Evolutionary conservation across 129 eudicot genomes (phyloP), one percentile per base, ranked within the genome.

Genomic region (Heracleum sosnowskyi): DNA sequence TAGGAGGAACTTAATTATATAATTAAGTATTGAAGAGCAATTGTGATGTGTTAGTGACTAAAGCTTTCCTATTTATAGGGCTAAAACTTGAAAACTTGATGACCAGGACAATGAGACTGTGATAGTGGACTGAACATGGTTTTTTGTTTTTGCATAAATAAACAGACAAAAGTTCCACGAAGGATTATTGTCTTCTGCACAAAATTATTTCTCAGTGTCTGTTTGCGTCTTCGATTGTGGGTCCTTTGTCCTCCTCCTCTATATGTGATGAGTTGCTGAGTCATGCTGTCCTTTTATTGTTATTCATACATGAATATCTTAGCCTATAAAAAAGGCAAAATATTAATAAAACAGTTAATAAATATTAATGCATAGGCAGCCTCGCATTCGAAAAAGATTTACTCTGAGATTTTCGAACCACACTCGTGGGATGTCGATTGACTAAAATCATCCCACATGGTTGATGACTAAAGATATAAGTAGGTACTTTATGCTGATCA

Each of bases 121-220:
- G 36, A 11, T 72, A 72, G 76, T 72, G 76, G 76, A 46, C 31
- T 46, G 44, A 75, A 49, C 69, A 33, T 75, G 78, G 1, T 28
- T 28, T 18, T 70, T 41, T 40, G 35, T 72, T 72, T 72, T 72
- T 22, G 64, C 57, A 17, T 75, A 75, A 46, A 46, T 75, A 75
- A 75, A 22, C 66, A 49, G 78, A 75, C 78, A 75, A 75, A 75
- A 29, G 41, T 75, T 53, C 78, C 63, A 75, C 40, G 5, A 5
- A 44, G 64, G 64, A 75, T 44, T 28, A 24, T 41, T 29, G 17
- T 46, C 41, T 46, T 28, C 39, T 75, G 63, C 78, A 75, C 11
- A 46, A 44, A 75, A 46, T 35, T 26, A 46, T 45, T 0, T 75
- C 8, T 75, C 39, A 45, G 62, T 74, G 77, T 74, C 15, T 71